Base-by-base conservation (phyloP, 805 yeast species). In the Candida manassasensis region DNA sequence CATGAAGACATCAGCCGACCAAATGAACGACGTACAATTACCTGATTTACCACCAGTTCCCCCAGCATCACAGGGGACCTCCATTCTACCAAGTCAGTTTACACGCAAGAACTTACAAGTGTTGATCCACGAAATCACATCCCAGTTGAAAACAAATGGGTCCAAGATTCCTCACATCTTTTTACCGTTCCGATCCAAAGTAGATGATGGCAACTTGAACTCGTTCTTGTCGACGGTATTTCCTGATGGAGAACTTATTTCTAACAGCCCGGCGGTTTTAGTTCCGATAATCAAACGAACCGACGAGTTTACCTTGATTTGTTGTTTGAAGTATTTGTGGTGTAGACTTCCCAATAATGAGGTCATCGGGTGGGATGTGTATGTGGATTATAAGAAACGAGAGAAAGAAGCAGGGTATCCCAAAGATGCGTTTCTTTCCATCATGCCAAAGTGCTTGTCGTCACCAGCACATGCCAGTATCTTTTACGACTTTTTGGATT, bases 381-480 rank as follows among this genome's bases (percentile, higher is more conserved):
- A 88, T 55, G 65, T 78, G 17, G 76, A 79, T 38, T 88, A 82
- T 54, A 79, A 73, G 45, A 64, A 72, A 15, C 63, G 73, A 33
- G 95, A 87, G 52, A 67, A 67, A 26, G 80, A 78, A 36, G 75
- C 77, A 2, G 75, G 77, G 5, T 84, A 67, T 50, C 88, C 93
- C 1, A 71, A 74, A 45, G 75, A 73, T 41, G 85, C 95, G 0
- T 88, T 88, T 52, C 59, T 84, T 29, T 81, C 81, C 34, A 75
- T 83, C 38, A 84, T 88, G 86, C 96, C 96, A 2, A 79, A 78
- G 42, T 84, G 95, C 57, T 66, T 86, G 15, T 73, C 82, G 2
- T 80, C 93, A 0, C 86, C 93, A 2, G 81, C 90, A 4, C 96
- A 87, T 59, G 95, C 95, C 0, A 81, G 93, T 2, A 85, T 89